Conservation (phyloP, 2,329 filamentous ascomycete species). For the Parascedosporium putredinis region DNA sequence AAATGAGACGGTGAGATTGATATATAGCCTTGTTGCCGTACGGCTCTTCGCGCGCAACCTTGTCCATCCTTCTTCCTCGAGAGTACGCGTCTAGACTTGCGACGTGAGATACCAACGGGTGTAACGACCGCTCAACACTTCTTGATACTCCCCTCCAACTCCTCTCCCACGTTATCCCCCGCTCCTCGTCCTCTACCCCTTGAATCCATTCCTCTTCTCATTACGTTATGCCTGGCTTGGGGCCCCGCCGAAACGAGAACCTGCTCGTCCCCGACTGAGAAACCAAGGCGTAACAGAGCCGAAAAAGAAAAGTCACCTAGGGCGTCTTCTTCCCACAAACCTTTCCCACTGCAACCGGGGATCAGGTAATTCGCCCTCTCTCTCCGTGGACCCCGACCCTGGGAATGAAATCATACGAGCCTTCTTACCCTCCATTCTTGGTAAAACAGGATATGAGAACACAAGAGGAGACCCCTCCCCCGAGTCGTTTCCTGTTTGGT, state of each 20-base stretch:
- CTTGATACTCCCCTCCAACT: too few relatives aligned
- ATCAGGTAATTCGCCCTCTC: too few relatives aligned
- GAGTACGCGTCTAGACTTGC: neutral
- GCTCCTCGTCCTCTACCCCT: too few relatives aligned
- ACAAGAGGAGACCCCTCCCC: too few relatives aligned
- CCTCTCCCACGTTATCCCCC: too few relatives aligned
- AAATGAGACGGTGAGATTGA: neutral
- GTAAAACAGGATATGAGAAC: too few relatives aligned
- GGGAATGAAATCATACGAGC: neutral
- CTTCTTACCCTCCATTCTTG: neutral
- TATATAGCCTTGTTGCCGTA: neutral
- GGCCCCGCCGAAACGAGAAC: neutral
- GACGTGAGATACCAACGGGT: constrained; percentile 6
- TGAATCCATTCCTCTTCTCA: neutral
- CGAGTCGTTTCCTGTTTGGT: too few relatives aligned
- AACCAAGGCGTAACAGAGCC: constrained; percentile 4
- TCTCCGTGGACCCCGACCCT: neutral
- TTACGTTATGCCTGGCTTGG: neutral
- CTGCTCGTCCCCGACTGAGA: neutral
- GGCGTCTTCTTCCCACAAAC: too few relatives aligned
- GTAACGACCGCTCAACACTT: constrained; percentile 2
- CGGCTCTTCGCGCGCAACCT: neutral
- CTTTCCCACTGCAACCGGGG: too few relatives aligned
- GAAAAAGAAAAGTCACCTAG: too few relatives aligned
- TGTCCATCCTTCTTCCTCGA: neutral